A percentile compares a stretch with the other conserved stretches of the same genome.
These are phyloP conservation scores for Secale cereale DNA, from an alignment of 176 grass and related monocot genomes.

Conservation along the genomic window DNA sequence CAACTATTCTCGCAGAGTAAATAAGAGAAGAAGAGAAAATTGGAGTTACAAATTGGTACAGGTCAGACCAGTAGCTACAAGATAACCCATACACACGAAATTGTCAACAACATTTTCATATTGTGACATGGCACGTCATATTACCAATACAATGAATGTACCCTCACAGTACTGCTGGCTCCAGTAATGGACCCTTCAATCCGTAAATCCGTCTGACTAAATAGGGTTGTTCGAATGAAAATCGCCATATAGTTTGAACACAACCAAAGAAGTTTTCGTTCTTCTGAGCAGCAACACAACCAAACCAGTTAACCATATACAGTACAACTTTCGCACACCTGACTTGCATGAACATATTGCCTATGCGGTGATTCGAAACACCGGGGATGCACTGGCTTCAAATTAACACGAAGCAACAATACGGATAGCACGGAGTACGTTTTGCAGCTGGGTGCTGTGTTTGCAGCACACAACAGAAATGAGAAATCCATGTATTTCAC, in stretches of 20 bases:
- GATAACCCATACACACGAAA: background rate
- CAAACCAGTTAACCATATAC: background rate
- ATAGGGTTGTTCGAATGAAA: background rate
- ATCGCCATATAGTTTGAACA: background rate
- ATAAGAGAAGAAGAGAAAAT: no score
- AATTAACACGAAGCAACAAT: no score
- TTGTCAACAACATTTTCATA: background rate
- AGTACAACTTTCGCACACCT: background rate
- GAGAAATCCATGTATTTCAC: no score
- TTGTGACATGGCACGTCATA: background rate
- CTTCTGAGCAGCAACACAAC: background rate
- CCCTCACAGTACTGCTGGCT: background rate
- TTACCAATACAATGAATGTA: background rate
- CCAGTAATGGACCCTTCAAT: background rate
- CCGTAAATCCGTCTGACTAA: background rate
- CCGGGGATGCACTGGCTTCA: no score
- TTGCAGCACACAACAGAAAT: background rate
- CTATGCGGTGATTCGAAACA: no score
- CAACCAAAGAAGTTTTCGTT: no score
- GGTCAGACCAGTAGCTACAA: background rate
- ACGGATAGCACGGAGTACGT: background rate
- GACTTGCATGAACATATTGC: background rate
- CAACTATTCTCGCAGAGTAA: no score
- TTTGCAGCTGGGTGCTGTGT: background rate
- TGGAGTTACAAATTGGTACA: no score